phyloP scores from a whole-genome alignment of 805 yeast species.

The Hanseniaspora pseudoguilliermondii region DNA sequence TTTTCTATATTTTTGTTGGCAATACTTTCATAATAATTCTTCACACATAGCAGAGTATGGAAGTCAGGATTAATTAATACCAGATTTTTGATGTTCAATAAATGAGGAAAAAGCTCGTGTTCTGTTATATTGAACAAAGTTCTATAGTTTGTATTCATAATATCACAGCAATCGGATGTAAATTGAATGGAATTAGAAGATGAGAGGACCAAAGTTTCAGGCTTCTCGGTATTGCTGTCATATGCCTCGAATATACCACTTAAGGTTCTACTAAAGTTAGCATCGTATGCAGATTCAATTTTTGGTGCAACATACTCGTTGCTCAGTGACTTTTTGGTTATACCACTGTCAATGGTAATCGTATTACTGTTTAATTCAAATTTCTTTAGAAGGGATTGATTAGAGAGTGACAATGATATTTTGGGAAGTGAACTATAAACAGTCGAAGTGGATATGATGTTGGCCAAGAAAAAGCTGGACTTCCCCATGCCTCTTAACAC shows the following conservation, averaged over 20 bases:
- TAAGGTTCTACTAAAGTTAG: not conserved
- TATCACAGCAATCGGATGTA: not conserved
- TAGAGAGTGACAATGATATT: not conserved
- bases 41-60: not conserved
- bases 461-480: not conserved
- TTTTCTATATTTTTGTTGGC: not conserved
- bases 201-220: not conserved
- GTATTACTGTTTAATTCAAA: not conserved
- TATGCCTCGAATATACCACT: not conserved
- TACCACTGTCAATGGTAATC: not conserved
- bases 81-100: not conserved
- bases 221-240: not conserved
- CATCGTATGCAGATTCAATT: not conserved
- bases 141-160: not conserved
- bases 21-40: not conserved
- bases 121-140: not conserved
- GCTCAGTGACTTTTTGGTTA: not conserved
- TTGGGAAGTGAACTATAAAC: not conserved
- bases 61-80: constrained; percentile 3
- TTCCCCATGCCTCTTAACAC: not conserved
- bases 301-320: not conserved
- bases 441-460: not conserved
- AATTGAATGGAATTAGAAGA: not conserved
- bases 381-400: not conserved
- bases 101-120: not conserved